These are phyloP conservation scores for Colletotrichum sp. DNA, from an alignment of 2,329 filamentous ascomycete genomes.

Conservation along the genomic window DNA sequence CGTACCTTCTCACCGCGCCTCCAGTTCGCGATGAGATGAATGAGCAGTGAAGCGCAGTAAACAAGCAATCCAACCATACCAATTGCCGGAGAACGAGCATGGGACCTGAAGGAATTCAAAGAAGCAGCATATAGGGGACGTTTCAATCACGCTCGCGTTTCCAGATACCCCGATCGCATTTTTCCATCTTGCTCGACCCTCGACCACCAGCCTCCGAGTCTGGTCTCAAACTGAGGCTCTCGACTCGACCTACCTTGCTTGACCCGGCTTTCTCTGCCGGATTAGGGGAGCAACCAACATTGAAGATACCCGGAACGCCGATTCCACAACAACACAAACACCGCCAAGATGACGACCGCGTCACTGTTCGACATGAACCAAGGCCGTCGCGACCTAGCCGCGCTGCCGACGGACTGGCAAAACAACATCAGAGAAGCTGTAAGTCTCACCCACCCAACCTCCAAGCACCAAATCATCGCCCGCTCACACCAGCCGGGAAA, in stretches of 20 bases:
- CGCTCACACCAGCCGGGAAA: not conserved
- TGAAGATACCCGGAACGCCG: not conserved
- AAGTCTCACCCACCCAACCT: not conserved
- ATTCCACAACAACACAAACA: not conserved
- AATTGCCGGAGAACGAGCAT: not conserved
- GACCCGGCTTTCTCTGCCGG: not conserved
- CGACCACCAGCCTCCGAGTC: not conserved
- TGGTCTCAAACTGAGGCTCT: not conserved
- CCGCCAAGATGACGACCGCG: slow-evolving; percentile 12
- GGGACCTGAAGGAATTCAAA: not conserved
- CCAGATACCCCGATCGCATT: not conserved
- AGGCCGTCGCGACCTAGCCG: slow-evolving; percentile 20
- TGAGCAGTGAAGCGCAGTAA: not conserved
- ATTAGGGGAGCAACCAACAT: not conserved
- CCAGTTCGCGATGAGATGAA: slow-evolving; percentile 1
- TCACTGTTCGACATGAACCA: slow-evolving; percentile 21
- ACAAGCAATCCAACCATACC: not conserved
- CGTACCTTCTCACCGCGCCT: slow-evolving; percentile 6
- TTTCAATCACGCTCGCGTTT: not conserved
- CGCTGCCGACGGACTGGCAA: slow-evolving; percentile 21
- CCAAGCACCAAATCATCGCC: not conserved
- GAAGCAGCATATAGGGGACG: not conserved
- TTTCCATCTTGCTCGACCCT: not conserved
- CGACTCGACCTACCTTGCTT: not conserved
- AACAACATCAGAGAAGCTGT: slow-evolving; percentile 24